These are phyloP conservation scores for Corylus heterophylla DNA, from an alignment of 306 rosid genomes.

Conservation along the genomic window DNA sequence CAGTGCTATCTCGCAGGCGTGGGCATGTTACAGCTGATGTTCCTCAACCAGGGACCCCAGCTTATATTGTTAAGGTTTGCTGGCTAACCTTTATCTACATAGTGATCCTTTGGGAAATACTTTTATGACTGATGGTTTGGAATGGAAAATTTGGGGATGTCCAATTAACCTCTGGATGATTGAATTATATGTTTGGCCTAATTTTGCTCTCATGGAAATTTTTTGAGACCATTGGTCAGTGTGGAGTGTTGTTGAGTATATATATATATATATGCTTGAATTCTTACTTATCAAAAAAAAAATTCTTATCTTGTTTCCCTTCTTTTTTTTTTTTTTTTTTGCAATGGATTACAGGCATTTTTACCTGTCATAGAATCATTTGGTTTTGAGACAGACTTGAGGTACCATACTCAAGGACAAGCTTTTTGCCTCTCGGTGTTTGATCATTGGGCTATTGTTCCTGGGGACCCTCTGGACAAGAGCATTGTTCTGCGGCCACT, in stretches of 20 bases:
- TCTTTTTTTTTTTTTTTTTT: background rate
- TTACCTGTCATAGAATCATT: slow-evolving; percentile 96
- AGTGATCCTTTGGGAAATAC: slow-evolving; percentile 6
- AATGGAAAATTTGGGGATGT: background rate
- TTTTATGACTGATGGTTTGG: background rate
- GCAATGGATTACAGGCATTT: slow-evolving; percentile 65
- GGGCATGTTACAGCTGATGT: slow-evolving; percentile 99
- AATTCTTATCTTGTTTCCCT: slow-evolving; percentile 5
- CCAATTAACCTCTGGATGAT: background rate
- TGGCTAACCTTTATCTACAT: slow-evolving; percentile 19
- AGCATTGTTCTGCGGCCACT: slow-evolving; percentile 93
- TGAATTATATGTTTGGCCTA: background rate
- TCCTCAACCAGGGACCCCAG: slow-evolving; percentile 99
- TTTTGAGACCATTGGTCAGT: background rate
- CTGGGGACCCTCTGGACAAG: slow-evolving; percentile 97
- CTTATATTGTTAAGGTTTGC: slow-evolving; percentile 85
- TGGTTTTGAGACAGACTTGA: slow-evolving; percentile 95
- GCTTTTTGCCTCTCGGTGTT: slow-evolving; percentile 84
- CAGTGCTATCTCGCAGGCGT: slow-evolving; percentile 96
- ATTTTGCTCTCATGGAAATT: background rate
- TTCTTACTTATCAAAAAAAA: background rate
- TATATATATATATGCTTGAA: background rate
- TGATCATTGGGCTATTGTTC: slow-evolving; percentile 99
- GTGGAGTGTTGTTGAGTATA: background rate
- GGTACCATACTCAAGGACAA: slow-evolving; percentile 98